A percentile compares a stretch with the other conserved stretches of the same genome.
Conservation (phyloP, 345 rosid species). For the Eucalyptus guilfoylei region DNA sequence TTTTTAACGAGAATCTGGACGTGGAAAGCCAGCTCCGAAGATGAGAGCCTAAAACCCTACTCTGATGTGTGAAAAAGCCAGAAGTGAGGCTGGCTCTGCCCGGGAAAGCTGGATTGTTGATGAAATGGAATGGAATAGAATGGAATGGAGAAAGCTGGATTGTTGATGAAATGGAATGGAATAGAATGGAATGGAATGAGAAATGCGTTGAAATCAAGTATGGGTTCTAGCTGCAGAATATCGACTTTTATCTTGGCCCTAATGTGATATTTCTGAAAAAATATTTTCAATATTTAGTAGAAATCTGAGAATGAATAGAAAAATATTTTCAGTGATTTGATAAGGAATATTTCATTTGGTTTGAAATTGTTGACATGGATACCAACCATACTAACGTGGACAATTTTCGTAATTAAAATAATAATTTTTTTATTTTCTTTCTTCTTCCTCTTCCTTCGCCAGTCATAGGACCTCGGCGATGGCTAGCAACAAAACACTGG, state of each 20-base stretch:
- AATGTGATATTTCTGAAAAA: not conserved
- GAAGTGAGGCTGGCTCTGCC: not conserved
- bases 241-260: not conserved
- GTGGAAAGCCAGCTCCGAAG: not conserved
- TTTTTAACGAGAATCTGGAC: not conserved
- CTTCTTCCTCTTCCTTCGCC: not conserved
- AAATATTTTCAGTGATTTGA: not conserved
- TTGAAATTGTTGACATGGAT: not conserved
- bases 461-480: too few relatives aligned
- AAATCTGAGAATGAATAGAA: too few relatives aligned
- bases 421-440: not conserved
- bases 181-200: not conserved
- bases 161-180: not conserved
- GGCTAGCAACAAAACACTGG: not conserved
- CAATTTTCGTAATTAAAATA: not conserved
- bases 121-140: not conserved
- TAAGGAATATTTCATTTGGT: too few relatives aligned
- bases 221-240: not conserved
- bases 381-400: not conserved
- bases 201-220: not conserved
- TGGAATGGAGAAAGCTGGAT: not conserved
- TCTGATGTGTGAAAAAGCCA: not conserved
- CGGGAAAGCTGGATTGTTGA: not conserved
- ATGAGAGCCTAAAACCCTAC: not conserved
- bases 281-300: too few relatives aligned